Evolutionary conservation across 2,329 filamentous ascomycete species (phyloP).

Genomic region (Elsinoe ampelina): DNA sequence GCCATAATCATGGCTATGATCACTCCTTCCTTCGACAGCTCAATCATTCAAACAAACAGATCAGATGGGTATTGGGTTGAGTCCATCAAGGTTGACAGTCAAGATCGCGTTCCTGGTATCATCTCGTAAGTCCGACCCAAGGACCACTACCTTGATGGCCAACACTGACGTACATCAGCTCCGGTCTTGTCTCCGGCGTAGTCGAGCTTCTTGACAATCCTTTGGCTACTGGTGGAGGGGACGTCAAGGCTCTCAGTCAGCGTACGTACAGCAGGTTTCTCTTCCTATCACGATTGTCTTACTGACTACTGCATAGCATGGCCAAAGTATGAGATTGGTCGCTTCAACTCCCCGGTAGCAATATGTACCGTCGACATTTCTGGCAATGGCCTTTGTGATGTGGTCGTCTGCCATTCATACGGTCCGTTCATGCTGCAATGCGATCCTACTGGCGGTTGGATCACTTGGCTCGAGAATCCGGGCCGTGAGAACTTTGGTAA

Average conservation of each 20-base stretch:
- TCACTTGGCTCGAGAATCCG: constrained; percentile 8
- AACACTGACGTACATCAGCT: neutral
- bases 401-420: constrained; percentile 7
- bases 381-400: constrained; percentile 4
- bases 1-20: constrained; percentile 2
- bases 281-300: no score
- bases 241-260: constrained; percentile 4
- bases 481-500: constrained; percentile 8
- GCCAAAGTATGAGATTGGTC: constrained; percentile 9
- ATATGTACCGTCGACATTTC: constrained; percentile 10
- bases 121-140: neutral
- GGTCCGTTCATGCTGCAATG: constrained; percentile 8
- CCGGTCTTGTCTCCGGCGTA: constrained; percentile 3
- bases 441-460: constrained; percentile 1
- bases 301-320: neutral
- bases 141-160: neutral
- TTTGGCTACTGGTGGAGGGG: neutral
- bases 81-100: constrained; percentile 8
- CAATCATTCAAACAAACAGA: constrained; percentile 8
- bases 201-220: constrained; percentile 5
- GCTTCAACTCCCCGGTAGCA: constrained; percentile 2
- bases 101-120: neutral
- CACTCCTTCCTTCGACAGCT: constrained; percentile 5
- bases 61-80: constrained; percentile 9
- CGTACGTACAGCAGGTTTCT: neutral